Evolutionary conservation across 768 basidiomycete genomes (phyloP).

Genomic region (Panaeolus papilionaceus): DNA sequence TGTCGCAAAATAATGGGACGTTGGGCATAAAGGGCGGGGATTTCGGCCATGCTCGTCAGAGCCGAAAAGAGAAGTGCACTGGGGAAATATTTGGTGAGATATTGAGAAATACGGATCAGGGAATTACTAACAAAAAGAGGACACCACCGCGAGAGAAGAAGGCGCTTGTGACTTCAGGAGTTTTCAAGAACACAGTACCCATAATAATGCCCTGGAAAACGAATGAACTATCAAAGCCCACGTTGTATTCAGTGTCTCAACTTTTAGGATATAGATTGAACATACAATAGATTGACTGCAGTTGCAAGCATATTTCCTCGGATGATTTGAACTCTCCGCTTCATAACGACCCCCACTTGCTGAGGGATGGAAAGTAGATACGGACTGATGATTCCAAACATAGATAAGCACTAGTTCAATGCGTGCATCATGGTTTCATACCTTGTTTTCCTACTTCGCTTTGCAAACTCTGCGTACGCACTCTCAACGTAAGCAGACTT

Average conservation of each 20-base stretch:
- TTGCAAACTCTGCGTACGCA: conserved; percentile 57
- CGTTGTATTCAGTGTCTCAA: not conserved
- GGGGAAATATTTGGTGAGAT: conserved; percentile 14
- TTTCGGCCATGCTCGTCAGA: conserved; percentile 65
- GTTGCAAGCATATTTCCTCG: conserved; percentile 45
- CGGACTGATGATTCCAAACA: conserved; percentile 36
- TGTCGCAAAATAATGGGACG: conserved; percentile 67
- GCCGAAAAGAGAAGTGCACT: conserved; percentile 67
- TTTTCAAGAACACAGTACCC: conserved; percentile 69
- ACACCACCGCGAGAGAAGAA: conserved; percentile 83
- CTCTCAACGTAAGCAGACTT: conserved; percentile 52
- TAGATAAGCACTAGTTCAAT: not conserved
- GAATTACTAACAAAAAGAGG: conserved; percentile 67
- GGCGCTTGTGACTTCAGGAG: conserved; percentile 59
- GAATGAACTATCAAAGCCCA: conserved; percentile 47
- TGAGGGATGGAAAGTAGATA: conserved; percentile 51
- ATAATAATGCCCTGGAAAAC: conserved; percentile 56
- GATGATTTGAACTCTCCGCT: conserved; percentile 50
- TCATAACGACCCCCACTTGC: conserved; percentile 53
- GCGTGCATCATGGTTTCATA: conserved; percentile 22
- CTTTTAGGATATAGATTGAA: not conserved
- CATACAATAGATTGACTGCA: conserved; percentile 41
- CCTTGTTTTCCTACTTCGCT: conserved; percentile 44
- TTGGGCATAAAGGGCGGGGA: conserved; percentile 53
- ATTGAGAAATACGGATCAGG: not conserved